These are phyloP conservation scores for Aspergillus sclerotiicarbonarius DNA, from an alignment of 495 filamentous ascomycete genomes.

Conservation along the genomic window DNA sequence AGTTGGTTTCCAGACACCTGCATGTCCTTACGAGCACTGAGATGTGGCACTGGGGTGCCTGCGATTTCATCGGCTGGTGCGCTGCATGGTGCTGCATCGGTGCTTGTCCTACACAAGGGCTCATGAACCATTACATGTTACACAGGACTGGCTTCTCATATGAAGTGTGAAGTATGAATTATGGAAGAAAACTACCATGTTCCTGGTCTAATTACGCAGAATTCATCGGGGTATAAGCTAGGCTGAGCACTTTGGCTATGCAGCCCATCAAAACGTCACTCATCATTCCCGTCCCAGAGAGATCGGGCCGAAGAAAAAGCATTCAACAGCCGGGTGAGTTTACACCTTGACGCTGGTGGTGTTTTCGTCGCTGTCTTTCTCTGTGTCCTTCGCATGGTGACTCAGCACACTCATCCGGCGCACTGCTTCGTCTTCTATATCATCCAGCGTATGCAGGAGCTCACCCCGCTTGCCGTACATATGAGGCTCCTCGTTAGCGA, in stretches of 20 bases:
- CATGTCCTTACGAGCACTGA: too few relatives aligned
- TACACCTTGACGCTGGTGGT: conserved; percentile 28
- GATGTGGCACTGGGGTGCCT: too few relatives aligned
- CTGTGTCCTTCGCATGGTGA: conserved; percentile 27
- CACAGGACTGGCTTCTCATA: too few relatives aligned
- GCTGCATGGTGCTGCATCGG: too few relatives aligned
- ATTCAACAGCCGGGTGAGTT: not conserved
- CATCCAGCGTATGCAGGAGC: conserved; percentile 42
- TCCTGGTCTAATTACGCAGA: not conserved
- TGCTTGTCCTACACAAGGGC: too few relatives aligned
- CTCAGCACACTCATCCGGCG: conserved; percentile 32
- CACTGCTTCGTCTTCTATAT: conserved; percentile 38
- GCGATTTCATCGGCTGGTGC: too few relatives aligned
- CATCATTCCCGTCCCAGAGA: not conserved
- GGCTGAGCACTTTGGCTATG: not conserved
- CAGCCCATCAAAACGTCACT: not conserved
- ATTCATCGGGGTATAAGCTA: not conserved
- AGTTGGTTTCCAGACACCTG: too few relatives aligned
- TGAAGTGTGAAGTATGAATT: too few relatives aligned
- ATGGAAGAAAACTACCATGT: not conserved
- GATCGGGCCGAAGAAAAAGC: not conserved
- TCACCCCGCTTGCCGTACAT: conserved; percentile 73
- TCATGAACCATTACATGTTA: too few relatives aligned
- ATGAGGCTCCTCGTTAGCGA: conserved; percentile 59
- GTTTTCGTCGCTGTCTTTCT: conserved; percentile 33